These are phyloP conservation scores for Suillus brevipes DNA, from an alignment of 768 basidiomycete genomes.

Conservation along the genomic window DNA sequence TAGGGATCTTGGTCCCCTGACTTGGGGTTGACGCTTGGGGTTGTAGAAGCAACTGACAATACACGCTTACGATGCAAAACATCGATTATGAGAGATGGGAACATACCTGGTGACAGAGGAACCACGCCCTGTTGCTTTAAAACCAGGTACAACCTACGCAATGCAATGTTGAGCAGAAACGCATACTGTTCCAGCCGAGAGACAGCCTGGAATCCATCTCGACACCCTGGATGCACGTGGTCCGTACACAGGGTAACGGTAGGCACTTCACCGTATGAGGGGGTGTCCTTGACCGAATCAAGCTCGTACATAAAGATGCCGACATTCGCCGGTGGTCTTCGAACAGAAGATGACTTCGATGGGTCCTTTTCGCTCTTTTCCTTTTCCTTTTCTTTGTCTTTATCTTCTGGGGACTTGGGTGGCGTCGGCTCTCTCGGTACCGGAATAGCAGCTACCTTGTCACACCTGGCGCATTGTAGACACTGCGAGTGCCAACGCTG, in stretches of 20 bases:
- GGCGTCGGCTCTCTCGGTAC: slow-evolving; percentile 54
- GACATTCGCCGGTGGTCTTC: slow-evolving; percentile 81
- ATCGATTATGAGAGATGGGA: slow-evolving; percentile 8
- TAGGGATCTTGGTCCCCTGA: slow-evolving; percentile 68
- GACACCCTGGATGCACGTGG: slow-evolving; percentile 68
- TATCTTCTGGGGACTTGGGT: slow-evolving; percentile 53
- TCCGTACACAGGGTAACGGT: slow-evolving; percentile 74
- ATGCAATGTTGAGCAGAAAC: slow-evolving; percentile 92
- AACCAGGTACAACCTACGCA: slow-evolving; percentile 85
- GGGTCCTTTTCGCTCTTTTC: slow-evolving; percentile 43
- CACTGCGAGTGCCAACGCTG: slow-evolving; percentile 97
- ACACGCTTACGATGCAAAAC: slow-evolving; percentile 13
- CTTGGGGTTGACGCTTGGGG: slow-evolving; percentile 31
- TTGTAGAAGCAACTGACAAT: slow-evolving; percentile 28
- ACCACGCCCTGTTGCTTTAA: slow-evolving; percentile 89
- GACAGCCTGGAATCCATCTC: slow-evolving; percentile 83
- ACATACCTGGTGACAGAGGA: slow-evolving; percentile 72
- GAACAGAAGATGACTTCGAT: slow-evolving; percentile 62
- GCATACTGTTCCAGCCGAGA: slow-evolving; percentile 97
- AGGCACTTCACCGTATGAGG: slow-evolving; percentile 73
- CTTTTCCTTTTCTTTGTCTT: slow-evolving; percentile 45
- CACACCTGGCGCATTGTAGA: slow-evolving; percentile 81
- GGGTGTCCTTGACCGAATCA: slow-evolving; percentile 65
- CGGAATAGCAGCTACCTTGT: slow-evolving; percentile 69
- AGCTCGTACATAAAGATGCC: slow-evolving; percentile 74